Base-by-base conservation (phyloP, 768 basidiomycete genomes). In the Mycena vitilis region DNA sequence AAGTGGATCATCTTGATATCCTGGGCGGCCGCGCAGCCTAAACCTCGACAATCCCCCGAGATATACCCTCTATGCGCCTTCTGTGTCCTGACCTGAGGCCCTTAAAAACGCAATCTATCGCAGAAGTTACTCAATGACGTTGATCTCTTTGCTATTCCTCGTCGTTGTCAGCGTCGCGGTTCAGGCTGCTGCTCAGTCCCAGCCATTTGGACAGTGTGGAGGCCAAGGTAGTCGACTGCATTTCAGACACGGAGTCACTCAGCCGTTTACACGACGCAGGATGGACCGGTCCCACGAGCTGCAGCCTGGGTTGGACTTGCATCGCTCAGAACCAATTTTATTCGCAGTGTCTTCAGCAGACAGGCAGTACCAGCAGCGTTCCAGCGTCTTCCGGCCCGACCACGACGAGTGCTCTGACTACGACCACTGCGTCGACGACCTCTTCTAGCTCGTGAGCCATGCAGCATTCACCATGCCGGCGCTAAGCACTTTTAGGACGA, bases 251-350 rank as follows among this genome's bases (percentile, higher is more conserved):
- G 25, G 11, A 52, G 15, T 2, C 23, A 30, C 25, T 15, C 6
- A 12, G n/a, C 10, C 22, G 22, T 52, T 52, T 25, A 52, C 25
- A 11, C 51, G 12, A 37, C 30, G 30, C 1, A 55, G 54, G 54
- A 10, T 81, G 80, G 80, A 74, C 75, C 36, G 81, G 81, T 0
- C 45, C 74, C 13, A 80, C 80, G 0, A 78, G 77, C 47, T 82
- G 81, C 54, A 68, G n/a, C 22, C 4, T 18, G 5, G 81, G 81
- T 7, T 82, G 80, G 78, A 68, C 74, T 6, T 83, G 82, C 61
- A 73, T 74, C 2, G 77, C 73, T 37, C 74, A 73, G 2, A 82
- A 82, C 61, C 57, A 71, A 10, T 83, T 73, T 52, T 83, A 82
- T 60, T 82, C 81, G 0, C 82, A 82, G 67, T 83, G 82, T 59